Evolutionary conservation across 345 rosid genomes (phyloP).

Genomic region (Populus nigra): DNA sequence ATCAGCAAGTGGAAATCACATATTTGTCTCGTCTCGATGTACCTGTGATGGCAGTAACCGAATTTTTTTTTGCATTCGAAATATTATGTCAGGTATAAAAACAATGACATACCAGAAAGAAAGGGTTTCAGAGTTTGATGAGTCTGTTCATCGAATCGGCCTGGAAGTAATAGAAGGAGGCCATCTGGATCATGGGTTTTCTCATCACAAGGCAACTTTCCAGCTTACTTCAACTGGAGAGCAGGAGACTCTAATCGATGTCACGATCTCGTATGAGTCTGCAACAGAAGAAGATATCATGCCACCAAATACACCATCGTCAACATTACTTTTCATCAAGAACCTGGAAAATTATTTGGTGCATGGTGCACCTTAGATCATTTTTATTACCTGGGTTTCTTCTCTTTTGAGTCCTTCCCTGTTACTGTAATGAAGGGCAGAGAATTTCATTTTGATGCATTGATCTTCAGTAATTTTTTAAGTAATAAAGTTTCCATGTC

Average conservation of each 20-base stretch:
- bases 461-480: background rate
- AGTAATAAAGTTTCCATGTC: background rate
- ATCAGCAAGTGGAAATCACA: background rate
- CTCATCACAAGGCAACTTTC: conserved; percentile 27
- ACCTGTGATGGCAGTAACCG: background rate
- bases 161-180: conserved; percentile 41
- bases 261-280: conserved; percentile 28
- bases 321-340: conserved; percentile 20
- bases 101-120: conserved; percentile 39
- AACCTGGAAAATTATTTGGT: conserved; percentile 24
- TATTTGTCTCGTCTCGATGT: background rate
- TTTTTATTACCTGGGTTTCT: background rate
- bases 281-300: conserved; percentile 13
- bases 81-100: conserved; percentile 16
- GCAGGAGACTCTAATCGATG: conserved; percentile 21
- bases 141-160: conserved; percentile 16
- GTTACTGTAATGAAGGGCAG: background rate
- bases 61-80: background rate
- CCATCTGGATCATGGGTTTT: conserved; percentile 34
- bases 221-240: conserved; percentile 28
- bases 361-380: conserved; percentile 2
- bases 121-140: conserved; percentile 33
- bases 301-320: conserved; percentile 19
- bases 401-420: background rate
- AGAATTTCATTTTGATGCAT: background rate